Percentiles rank a stretch among this genome's conserved stretches.
Evolutionary conservation across 306 rosid genomes (phyloP).

Genomic region (Begonia loranthoides): DNA sequence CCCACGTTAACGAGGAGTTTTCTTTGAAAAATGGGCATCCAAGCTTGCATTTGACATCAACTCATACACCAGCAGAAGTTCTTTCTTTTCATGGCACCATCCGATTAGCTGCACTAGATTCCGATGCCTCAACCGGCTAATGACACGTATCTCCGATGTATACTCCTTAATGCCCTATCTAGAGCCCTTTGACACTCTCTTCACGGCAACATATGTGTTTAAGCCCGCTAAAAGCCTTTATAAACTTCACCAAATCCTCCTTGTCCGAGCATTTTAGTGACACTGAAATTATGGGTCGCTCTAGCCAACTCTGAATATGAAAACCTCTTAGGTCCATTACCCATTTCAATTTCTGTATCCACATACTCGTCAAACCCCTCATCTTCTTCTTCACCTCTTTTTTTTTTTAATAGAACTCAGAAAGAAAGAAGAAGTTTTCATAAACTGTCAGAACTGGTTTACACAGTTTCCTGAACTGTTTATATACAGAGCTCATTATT

Average conservation of each 20-base stretch:
- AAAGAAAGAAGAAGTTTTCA: no score
- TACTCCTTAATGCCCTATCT: conserved; percentile 12
- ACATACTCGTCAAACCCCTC: background rate
- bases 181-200: conserved; percentile 12
- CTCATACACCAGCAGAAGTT: conserved; percentile 13
- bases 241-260: conserved; percentile 20
- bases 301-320: conserved; percentile 3
- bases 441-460: no score
- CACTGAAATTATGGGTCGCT: conserved; percentile 9
- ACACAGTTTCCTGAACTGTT: no score
- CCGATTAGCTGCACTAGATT: conserved; percentile 17
- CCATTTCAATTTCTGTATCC: conserved; percentile 7
- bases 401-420: no score
- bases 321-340: conserved; percentile 8
- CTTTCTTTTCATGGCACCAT: conserved; percentile 9
- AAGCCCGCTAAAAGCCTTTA: conserved; percentile 6
- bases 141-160: conserved; percentile 10
- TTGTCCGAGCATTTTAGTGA: conserved; percentile 8
- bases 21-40: conserved; percentile 4
- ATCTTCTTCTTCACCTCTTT: background rate
- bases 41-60: conserved; percentile 12
- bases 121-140: conserved; percentile 14
- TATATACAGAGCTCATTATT: no score
- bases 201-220: conserved; percentile 8
- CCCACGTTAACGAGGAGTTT: conserved; percentile 7